A percentile compares a stretch with the other conserved stretches of the same genome.
phyloP scores from a whole-genome alignment of 2,329 filamentous ascomycete species.

The Chaetomiaceae sp. region DNA sequence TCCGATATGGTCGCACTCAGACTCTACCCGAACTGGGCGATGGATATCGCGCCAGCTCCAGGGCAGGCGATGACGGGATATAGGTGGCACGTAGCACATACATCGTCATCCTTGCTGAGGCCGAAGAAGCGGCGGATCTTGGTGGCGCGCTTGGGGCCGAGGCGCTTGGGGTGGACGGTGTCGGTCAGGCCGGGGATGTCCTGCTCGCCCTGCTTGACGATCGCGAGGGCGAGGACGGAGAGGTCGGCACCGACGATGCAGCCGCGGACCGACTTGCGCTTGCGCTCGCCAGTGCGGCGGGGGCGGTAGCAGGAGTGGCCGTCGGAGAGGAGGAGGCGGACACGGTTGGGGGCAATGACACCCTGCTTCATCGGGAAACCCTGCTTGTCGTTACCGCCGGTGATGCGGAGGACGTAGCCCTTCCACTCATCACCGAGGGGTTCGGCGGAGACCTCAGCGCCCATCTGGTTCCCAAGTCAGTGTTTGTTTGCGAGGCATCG shows the following conservation, averaged over 20 bases:
- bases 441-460: slow-evolving; percentile 87
- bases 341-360: slow-evolving; percentile 98
- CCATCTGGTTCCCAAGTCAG: slow-evolving; percentile 56
- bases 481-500: slow-evolving; percentile 9
- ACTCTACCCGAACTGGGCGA: slow-evolving; percentile 51
- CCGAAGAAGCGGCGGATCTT: slow-evolving; percentile 99
- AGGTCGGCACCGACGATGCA: slow-evolving; percentile 98
- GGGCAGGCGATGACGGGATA: slow-evolving; percentile 68
- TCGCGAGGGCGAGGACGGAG: slow-evolving; percentile 85
- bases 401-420: slow-evolving; percentile 99
- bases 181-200: slow-evolving; percentile 97
- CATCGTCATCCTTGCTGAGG: slow-evolving; percentile 99
- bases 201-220: slow-evolving; percentile 96
- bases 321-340: slow-evolving; percentile 89
- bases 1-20: slow-evolving; percentile 42
- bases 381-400: slow-evolving; percentile 99
- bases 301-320: slow-evolving; percentile 99
- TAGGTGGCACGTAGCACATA: slow-evolving; percentile 61
- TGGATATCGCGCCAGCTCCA: slow-evolving; percentile 41
- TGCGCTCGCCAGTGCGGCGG: slow-evolving; percentile 96
- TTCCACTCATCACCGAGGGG: slow-evolving; percentile 98
- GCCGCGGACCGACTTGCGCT: slow-evolving; percentile 97
- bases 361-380: slow-evolving; percentile 99
- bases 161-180: slow-evolving; percentile 96
- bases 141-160: slow-evolving; percentile 98